Conservation (phyloP, 208 protist genomes). For the Leishmania aethiopica region DNA sequence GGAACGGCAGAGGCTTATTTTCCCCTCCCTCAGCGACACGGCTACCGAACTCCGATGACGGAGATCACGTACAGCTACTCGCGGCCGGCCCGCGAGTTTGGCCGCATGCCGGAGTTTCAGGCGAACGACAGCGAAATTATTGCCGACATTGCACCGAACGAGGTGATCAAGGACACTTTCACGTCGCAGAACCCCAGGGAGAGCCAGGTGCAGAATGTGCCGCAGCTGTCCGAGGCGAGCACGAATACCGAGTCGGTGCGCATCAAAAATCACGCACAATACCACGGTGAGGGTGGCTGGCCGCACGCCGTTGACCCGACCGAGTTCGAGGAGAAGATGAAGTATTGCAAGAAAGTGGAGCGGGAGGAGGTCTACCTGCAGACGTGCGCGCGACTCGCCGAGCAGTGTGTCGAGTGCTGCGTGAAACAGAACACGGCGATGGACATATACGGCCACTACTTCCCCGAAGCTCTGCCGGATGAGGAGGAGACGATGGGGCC, state of each 20-base stretch:
- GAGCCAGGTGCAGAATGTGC: slow-evolving; percentile 92
- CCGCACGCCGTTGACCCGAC: slow-evolving; percentile 96
- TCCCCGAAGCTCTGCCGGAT: slow-evolving; percentile 74
- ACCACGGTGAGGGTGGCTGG: slow-evolving; percentile 97
- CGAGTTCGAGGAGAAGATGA: slow-evolving; percentile 96
- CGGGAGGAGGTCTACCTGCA: slow-evolving; percentile 95
- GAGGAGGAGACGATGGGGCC: slow-evolving; percentile 87
- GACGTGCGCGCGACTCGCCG: slow-evolving; percentile 88
- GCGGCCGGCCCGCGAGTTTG: slow-evolving; percentile 90
- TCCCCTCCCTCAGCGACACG: background rate
- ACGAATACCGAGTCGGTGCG: slow-evolving; percentile 95
- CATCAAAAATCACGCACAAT: slow-evolving; percentile 90
- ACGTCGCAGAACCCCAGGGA: slow-evolving; percentile 84
- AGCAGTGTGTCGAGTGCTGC: slow-evolving; percentile 87
- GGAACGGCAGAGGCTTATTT: background rate
- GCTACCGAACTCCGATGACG: slow-evolving; percentile 52
- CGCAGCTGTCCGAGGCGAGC: slow-evolving; percentile 90
- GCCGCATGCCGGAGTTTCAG: slow-evolving; percentile 92
- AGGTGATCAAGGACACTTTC: slow-evolving; percentile 74
- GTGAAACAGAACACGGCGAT: slow-evolving; percentile 98
- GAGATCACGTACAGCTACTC: slow-evolving; percentile 95
- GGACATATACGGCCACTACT: slow-evolving; percentile 98
- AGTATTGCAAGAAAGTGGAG: slow-evolving; percentile 97
- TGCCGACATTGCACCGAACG: slow-evolving; percentile 86
- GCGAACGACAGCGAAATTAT: slow-evolving; percentile 92